Evolutionary conservation across 441 rosid species (phyloP).

Genomic region (Jatropha podagrica): DNA sequence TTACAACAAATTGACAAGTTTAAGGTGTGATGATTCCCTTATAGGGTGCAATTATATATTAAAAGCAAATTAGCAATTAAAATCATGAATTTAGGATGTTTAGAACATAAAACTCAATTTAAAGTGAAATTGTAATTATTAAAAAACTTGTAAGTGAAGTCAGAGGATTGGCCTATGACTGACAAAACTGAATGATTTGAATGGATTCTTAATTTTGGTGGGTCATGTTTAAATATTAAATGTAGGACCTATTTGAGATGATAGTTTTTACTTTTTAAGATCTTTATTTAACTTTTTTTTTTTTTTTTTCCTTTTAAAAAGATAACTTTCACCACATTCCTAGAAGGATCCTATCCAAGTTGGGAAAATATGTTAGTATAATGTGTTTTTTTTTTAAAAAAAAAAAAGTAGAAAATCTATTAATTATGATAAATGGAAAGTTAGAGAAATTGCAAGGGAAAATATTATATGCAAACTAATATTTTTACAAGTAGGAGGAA

Average conservation of each 20-base stretch:
- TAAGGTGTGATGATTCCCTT: too few relatives aligned
- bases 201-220: slow-evolving; percentile 1
- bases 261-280: slow-evolving; percentile 12
- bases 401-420: slow-evolving; percentile 10
- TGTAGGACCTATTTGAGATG: slow-evolving; percentile 17
- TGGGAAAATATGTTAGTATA: slow-evolving; percentile 18
- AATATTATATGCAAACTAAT: too few relatives aligned
- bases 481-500: too few relatives aligned
- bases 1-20: too few relatives aligned
- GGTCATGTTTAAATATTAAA: neutral
- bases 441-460: neutral
- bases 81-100: too few relatives aligned
- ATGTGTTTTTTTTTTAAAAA: neutral
- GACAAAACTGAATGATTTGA: neutral
- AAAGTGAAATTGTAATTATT: too few relatives aligned
- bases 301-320: slow-evolving; percentile 18
- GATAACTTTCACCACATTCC: slow-evolving; percentile 38
- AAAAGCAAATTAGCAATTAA: too few relatives aligned
- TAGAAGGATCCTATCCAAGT: slow-evolving; percentile 27
- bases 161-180: neutral
- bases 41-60: too few relatives aligned
- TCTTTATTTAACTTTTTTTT: slow-evolving; percentile 13
- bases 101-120: too few relatives aligned
- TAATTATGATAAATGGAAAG: neutral
- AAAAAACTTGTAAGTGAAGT: too few relatives aligned